Evolutionary conservation across 768 basidiomycete genomes (phyloP).

Genomic region (Tylopilus felleus): DNA sequence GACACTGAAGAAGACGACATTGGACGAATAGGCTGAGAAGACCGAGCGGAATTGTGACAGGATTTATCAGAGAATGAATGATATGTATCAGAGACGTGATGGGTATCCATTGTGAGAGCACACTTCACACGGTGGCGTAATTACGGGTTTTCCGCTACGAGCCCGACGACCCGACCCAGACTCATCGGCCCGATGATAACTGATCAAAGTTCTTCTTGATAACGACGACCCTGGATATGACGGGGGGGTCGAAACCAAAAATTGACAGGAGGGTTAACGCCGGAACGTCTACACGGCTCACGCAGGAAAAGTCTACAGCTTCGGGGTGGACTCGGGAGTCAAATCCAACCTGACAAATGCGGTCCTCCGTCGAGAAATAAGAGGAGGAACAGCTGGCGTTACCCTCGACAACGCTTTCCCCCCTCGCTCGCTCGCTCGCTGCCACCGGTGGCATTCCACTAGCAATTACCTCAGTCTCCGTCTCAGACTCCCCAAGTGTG

Average conservation of each 20-base stretch:
- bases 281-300: background rate
- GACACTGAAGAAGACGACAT: no score
- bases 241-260: background rate
- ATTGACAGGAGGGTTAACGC: background rate
- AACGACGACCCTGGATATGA: no score
- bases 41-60: no score
- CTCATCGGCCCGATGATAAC: no score
- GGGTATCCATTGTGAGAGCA: no score
- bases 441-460: background rate
- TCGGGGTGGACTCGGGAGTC: constrained; percentile 13
- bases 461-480: background rate
- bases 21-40: no score
- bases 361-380: constrained; percentile 14
- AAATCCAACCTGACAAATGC: constrained; percentile 10
- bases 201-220: no score
- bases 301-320: background rate
- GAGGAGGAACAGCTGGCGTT: background rate
- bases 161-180: no score
- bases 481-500: background rate
- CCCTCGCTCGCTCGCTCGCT: background rate
- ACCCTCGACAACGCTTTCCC: background rate
- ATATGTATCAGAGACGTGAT: no score
- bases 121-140: no score
- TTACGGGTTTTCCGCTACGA: no score
- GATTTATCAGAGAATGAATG: no score